Percentiles rank a stretch among this genome's conserved stretches.
Evolutionary conservation across 179 eudicot genomes (phyloP).

Genomic region (Silene noctiflora): DNA sequence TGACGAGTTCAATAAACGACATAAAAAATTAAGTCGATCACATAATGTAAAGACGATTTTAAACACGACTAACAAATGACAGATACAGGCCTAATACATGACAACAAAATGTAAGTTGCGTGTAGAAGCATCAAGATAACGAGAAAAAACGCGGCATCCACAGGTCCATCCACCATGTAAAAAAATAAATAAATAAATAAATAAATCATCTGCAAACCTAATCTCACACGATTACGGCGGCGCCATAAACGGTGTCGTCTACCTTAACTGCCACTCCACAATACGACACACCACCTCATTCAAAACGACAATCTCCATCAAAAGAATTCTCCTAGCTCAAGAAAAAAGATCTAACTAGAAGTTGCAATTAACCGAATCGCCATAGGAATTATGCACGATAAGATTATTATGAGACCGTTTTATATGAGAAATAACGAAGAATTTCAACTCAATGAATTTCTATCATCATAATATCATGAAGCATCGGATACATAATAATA

Average conservation of each 20-base stretch:
- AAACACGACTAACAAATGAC: not conserved
- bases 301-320: conserved; percentile 13
- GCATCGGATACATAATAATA: conserved; percentile 3
- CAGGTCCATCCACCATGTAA: not conserved
- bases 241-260: not conserved
- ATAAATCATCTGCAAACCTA: not conserved
- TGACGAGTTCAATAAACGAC: too few species aligned
- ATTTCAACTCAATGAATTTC: conserved; percentile 8
- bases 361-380: conserved; percentile 3
- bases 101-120: not conserved
- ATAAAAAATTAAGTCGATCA: too few species aligned
- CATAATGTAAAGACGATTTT: too few species aligned
- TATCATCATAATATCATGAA: conserved; percentile 21
- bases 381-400: not conserved
- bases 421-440: not conserved
- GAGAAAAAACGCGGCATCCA: conserved; percentile 12
- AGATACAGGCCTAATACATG: not conserved
- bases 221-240: conserved; percentile 9
- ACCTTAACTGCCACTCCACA: not conserved
- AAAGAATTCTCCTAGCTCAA: not conserved
- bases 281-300: conserved; percentile 8
- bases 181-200: not conserved
- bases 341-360: not conserved
- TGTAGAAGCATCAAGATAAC: not conserved
- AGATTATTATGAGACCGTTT: not conserved